Evolutionary conservation across 129 eudicot genomes (phyloP).

Genomic region (Flaveria trinervia): DNA sequence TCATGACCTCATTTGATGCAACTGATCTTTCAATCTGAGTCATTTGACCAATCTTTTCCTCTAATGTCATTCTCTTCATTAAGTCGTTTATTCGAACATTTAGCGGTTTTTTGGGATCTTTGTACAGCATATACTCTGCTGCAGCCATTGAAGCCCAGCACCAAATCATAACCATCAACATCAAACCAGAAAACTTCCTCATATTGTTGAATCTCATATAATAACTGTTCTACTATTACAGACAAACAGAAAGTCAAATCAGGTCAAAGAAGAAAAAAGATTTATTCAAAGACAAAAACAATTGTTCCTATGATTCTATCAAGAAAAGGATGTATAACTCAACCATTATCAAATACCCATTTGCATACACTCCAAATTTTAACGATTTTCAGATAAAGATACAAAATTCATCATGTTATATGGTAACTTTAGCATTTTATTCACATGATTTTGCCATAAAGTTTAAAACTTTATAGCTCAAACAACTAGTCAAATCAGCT

Average conservation of each 20-base stretch:
- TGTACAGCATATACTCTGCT: slow-evolving; percentile 48
- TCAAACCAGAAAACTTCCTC: slow-evolving; percentile 19
- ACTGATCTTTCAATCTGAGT: slow-evolving; percentile 60
- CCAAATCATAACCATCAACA: slow-evolving; percentile 35
- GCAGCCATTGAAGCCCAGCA: slow-evolving; percentile 45
- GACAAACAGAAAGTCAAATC: slow-evolving; percentile 26
- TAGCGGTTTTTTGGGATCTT: slow-evolving; percentile 61
- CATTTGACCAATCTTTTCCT: slow-evolving; percentile 83
- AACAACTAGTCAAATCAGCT: slow-evolving; percentile 20
- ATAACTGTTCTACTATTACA: neutral
- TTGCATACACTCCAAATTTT: neutral
- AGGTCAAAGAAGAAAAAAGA: slow-evolving; percentile 16
- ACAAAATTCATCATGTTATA: neutral
- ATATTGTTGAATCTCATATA: slow-evolving; percentile 22
- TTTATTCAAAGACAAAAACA: neutral
- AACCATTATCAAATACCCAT: neutral
- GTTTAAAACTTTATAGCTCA: slow-evolving; percentile 15
- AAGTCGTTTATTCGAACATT: slow-evolving; percentile 53
- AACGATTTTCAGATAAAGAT: neutral
- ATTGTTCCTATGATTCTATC: neutral
- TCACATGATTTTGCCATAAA: slow-evolving; percentile 16
- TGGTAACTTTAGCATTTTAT: slow-evolving; percentile 1
- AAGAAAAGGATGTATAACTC: neutral
- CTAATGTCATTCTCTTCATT: slow-evolving; percentile 57
- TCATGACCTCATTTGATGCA: slow-evolving; percentile 52